Conservation (phyloP, 129 eudicot genomes). For the Rutidosis leptorrhynchoides region DNA sequence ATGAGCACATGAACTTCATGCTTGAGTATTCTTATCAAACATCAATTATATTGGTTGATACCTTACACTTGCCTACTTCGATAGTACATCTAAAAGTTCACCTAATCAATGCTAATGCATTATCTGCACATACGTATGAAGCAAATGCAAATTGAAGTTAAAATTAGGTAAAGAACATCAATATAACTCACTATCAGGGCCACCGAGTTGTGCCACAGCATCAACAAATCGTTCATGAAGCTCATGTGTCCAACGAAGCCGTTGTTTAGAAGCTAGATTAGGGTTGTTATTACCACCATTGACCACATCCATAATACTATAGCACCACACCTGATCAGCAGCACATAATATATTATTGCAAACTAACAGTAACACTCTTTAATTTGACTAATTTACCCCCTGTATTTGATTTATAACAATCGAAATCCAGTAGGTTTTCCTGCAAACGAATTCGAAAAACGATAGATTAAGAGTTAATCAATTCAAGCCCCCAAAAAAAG, state of each 20-base stretch:
- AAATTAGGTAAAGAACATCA: constrained; percentile 18
- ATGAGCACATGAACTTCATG: too few species aligned
- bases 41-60: neutral
- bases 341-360: constrained; percentile 24
- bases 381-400: too few species aligned
- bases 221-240: constrained; percentile 90
- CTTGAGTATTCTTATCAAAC: too few species aligned
- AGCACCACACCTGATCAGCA: constrained; percentile 20
- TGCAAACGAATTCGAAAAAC: too few species aligned
- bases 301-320: constrained; percentile 30
- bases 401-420: too few species aligned
- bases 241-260: constrained; percentile 84
- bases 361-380: constrained; percentile 14
- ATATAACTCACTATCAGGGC: constrained; percentile 76
- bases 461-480: too few species aligned
- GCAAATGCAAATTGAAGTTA: constrained; percentile 20
- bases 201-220: constrained; percentile 88
- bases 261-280: constrained; percentile 69
- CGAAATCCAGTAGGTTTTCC: too few species aligned
- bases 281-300: constrained; percentile 42
- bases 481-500: too few species aligned
- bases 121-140: neutral
- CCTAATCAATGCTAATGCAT: neutral
- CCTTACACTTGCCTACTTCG: neutral
- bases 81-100: neutral